These are phyloP conservation scores for Arthrocladium fulminans DNA, from an alignment of 2,329 filamentous ascomycete genomes.

Conservation along the genomic window DNA sequence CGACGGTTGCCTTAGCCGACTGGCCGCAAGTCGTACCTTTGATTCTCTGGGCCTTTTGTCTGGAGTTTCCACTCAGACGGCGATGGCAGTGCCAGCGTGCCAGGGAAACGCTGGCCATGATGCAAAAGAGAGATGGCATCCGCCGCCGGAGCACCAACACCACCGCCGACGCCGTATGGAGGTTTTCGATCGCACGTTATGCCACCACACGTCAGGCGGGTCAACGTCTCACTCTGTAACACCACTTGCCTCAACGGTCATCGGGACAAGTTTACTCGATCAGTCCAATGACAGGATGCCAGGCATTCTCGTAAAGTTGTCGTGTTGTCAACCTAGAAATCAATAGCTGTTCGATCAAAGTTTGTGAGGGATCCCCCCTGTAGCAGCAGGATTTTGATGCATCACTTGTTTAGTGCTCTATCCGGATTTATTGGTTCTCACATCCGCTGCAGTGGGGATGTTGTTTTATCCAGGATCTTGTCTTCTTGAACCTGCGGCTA, in stretches of 20 bases:
- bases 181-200: too few species aligned
- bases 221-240: not conserved
- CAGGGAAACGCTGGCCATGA: too few species aligned
- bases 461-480: not conserved
- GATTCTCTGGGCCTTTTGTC: too few species aligned
- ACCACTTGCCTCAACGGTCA: not conserved
- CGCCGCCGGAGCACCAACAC: not conserved
- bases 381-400: not conserved
- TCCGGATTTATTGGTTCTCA: slow-evolving; percentile 1
- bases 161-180: not conserved
- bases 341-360: not conserved
- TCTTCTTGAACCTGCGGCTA: not conserved
- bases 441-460: slow-evolving; percentile 5
- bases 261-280: not conserved
- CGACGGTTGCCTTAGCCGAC: not conserved
- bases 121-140: not conserved
- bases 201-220: not conserved
- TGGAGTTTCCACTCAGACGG: too few species aligned
- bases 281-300: not conserved
- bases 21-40: not conserved
- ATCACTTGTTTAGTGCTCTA: not conserved
- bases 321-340: too few species aligned
- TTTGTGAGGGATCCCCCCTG: not conserved
- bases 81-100: too few species aligned
- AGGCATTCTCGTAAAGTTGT: not conserved